Base-by-base conservation (phyloP, 2,329 filamentous ascomycete genomes). In the Phyllosticta citriasiana region DNA sequence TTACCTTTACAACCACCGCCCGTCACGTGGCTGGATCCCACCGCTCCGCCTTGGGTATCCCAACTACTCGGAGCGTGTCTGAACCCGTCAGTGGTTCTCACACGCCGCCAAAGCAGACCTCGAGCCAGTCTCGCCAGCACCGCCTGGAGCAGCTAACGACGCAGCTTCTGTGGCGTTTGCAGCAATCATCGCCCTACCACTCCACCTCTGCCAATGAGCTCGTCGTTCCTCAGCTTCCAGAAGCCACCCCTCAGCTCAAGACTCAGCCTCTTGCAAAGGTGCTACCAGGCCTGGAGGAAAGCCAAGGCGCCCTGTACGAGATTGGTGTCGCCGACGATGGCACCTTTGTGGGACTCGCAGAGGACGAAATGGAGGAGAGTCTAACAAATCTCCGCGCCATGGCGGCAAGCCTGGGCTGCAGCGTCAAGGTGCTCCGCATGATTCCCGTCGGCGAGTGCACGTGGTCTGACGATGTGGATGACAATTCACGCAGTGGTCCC, bases 261-360 rank as follows among this genome's bases (percentile, higher is more conserved):
- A 74, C 77, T 14, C 79, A 79, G 35, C 76, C 77, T 25, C 81
- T 82, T 7, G 77, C 78, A 52, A 81, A 79, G 57, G 74, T 86
- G 33, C 73, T 85, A 12, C 82, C 92, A 2, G 91, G 94, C 0
- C 78, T 99, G 8, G 93, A 97, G 71, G 92, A 96, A 71, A 97
- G 91, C 16, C 88, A 90, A 66, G 94, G 94, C 4, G 94, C 94
- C 0, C 75, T 97, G 57, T 99, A 99, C 68, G 93, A 99, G 73
- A 96, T 99, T 72, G 94, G 94, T 0, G 91, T 99, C 9, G 88
- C 92, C 27, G 94, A 99, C 72, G 91, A 97, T 76, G 94, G 94
- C 7, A 91, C 88, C 0, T 85, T 99, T 62, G 84, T 96, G 52
- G 94, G 94, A 0, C 79, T 99, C 55, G 89, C 90, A 2, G 85